Evolutionary conservation across 768 basidiomycete species (phyloP).

Genomic region (Lactarius akahatsu): DNA sequence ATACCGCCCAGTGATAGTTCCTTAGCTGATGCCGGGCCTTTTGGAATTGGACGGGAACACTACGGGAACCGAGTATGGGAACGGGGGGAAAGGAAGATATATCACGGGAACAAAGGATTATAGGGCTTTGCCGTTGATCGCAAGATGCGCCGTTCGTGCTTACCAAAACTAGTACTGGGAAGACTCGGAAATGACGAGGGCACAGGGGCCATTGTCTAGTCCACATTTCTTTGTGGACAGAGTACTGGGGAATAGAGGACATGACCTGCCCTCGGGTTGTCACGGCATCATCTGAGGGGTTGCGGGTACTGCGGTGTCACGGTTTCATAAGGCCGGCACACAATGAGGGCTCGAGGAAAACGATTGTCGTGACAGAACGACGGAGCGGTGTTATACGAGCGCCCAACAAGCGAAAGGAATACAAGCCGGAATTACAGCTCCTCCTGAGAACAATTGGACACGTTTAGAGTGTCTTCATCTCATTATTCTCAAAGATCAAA

Average conservation of each 20-base stretch:
- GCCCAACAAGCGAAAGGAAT: neutral
- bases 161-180: neutral
- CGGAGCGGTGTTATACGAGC: neutral
- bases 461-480: constrained; percentile 22
- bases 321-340: neutral
- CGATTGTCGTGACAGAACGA: too few relatives aligned
- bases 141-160: neutral
- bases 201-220: too few relatives aligned
- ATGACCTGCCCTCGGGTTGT: too few relatives aligned
- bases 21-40: neutral
- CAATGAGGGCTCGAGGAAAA: neutral
- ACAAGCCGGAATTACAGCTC: neutral
- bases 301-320: too few relatives aligned
- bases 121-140: neutral
- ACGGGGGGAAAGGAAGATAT: neutral
- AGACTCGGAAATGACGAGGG: too few relatives aligned
- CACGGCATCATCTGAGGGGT: too few relatives aligned
- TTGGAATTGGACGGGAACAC: too few relatives aligned
- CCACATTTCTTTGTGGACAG: too few relatives aligned
- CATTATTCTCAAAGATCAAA: constrained; percentile 21
- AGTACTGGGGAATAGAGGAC: too few relatives aligned
- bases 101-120: neutral
- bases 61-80: neutral
- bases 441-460: neutral
- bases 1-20: neutral